Base-by-base conservation (phyloP, 2,329 filamentous ascomycete species). In the Purpureocillium takamizusanense region DNA sequence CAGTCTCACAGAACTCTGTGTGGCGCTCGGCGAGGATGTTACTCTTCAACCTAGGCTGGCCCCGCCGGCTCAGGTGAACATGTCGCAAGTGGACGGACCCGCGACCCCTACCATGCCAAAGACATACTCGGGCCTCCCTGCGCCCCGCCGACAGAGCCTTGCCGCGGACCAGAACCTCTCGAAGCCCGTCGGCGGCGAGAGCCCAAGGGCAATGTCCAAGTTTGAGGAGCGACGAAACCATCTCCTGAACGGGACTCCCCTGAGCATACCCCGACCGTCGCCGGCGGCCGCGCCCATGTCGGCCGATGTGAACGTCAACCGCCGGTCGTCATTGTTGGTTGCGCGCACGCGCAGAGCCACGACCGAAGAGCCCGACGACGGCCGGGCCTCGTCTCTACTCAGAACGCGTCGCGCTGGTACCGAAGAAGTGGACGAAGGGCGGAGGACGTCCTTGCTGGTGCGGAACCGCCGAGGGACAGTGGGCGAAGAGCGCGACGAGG, bases 1-100 rank as follows among this genome's bases (percentile, higher is more conserved):
- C 38, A 92, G 85, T 53, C 65, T 98, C 47, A 97, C 90, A 0
- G 92, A 98, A 59, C 70, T 98, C 7, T 95, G 87, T 55, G 75
- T 98, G 40, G 85, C 88, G 1, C 66, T 98, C 38, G 80, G 81
- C 23, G 83, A 86, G 45, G 75, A 78, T 31, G 56, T 55, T 4
- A 33, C 35, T 17, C 31, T 36, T 16, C 51, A 47, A 23, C 34
- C 40, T 15, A 13, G 43, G 41, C 42, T 40, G 14, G 13, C 37
- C 15, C 25, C 39, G 31, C 15, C 41, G 15, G 36, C 44, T 42
- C 17, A 40, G 38, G 31, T 37, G 15, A 35, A 31, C 13, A 36
- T 41, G 33, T 31, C 45, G 21, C 59, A 59, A 37, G 41, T 42
- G 38, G 49, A 53, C 36, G 42, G 42, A 13, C 55, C 63, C 12